Percentiles rank a stretch among this genome's conserved stretches.
Evolutionary conservation across 2,329 filamentous ascomycete species (phyloP).

Genomic region (Bimuria novae-zelandiae): DNA sequence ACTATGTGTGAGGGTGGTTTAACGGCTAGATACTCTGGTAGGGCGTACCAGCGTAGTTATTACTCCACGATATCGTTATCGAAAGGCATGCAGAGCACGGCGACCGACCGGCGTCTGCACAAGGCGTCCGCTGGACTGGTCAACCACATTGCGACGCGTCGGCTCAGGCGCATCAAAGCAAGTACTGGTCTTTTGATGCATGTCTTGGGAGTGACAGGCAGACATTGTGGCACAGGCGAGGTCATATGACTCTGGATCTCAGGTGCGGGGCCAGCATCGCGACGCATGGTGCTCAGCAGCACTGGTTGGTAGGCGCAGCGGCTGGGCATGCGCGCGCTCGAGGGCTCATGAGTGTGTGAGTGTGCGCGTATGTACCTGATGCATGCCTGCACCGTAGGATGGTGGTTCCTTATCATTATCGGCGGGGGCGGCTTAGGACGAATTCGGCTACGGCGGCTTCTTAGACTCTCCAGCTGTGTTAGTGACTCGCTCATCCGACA

Average conservation of each 20-base stretch:
- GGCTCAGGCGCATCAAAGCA: not conserved
- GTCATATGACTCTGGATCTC: not conserved
- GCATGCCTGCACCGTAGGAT: not conserved
- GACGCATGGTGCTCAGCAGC: not conserved
- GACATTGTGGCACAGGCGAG: not conserved
- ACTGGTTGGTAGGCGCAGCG: not conserved
- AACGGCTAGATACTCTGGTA: not conserved
- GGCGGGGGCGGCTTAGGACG: not conserved
- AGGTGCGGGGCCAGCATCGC: not conserved
- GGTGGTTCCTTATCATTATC: constrained; percentile 5
- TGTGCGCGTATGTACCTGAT: not conserved
- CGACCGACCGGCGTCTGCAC: constrained; percentile 1
- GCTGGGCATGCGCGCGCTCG: not conserved
- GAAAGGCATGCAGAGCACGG: constrained; percentile 5
- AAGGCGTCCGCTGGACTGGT: not conserved
- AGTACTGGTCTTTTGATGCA: not conserved
- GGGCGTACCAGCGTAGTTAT: not conserved
- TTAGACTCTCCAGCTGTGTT: constrained; percentile 5
- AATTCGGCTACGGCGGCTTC: constrained; percentile 3
- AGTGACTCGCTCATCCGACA: constrained; percentile 8
- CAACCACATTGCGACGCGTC: not conserved
- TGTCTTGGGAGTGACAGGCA: no score
- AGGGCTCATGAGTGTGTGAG: not conserved
- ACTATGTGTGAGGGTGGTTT: not conserved
- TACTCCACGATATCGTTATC: constrained; percentile 1